Evolutionary conservation across 1,284 basidiomycete genomes (phyloP), one percentile per base, ranked within the genome.

Genomic region (Ceraceosorus guamensis): DNA sequence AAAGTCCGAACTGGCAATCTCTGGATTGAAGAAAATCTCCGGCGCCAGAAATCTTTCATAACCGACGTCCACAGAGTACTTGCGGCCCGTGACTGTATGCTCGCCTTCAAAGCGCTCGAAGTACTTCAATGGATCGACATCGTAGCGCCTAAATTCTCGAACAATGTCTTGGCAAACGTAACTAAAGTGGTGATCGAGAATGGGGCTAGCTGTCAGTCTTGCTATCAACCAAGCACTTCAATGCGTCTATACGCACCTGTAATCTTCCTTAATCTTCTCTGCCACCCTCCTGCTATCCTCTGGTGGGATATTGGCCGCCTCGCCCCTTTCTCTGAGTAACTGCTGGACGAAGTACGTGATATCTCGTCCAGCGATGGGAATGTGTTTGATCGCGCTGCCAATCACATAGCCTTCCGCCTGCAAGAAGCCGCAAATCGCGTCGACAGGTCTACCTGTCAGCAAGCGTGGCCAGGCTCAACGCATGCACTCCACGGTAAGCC

Each of bases 141-240:
- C 95, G 78, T 92, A 98, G 79, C 97, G 96, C 72, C 91, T 84
- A 78, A 98, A 96, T 81, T 99, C 95, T 79, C 91, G 88, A 63
- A 99, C 93, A 71, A 99, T 97, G 77, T 98, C 95, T 77, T 97
- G 92, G 77, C 95, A 98, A 46, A 97, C 91, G 76, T 99, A 99
- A 69, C 39, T 41, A 16, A 24, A 24, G 24, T 24, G 3, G 1
- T 24, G 3, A 24, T 2, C 24, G 24, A 24, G 24, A 24, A 24
- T 1, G 24, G 24, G 24, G 24, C 24, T 24, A 24, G 24, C 24
- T 24, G 24, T 24, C 24, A 24, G 24, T 24, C 24, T 24, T 24
- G 24, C 24, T 24, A 24, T 24, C 24, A 24, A 24, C 24, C 24
- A 24, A 24, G 2, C 1, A 24, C 24, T 24, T 24, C 24, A 24